Base-by-base conservation (phyloP, 1,284 basidiomycete genomes). In the Ceratobasidium sp. region DNA sequence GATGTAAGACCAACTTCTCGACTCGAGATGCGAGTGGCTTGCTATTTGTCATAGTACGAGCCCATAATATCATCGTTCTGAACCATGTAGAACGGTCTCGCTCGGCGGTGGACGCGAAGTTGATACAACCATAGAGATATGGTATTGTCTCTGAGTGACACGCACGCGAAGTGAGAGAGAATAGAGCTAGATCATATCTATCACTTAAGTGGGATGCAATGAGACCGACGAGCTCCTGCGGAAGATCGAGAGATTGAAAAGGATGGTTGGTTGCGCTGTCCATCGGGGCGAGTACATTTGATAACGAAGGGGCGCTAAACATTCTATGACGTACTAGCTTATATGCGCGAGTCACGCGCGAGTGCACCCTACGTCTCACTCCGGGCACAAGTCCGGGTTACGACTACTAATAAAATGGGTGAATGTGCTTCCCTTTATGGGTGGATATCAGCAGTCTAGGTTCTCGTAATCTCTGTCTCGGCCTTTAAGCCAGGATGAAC, bases 1-100 rank as follows among this genome's bases (percentile, higher is more conserved):
- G 40, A 64, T 74, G 71, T 17, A 74, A 42, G n/a, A 38, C 48
- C 40, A 74, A 23, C 12, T 44, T 74, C 33, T 74, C 61, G 17
- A 74, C 71, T 46, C 17, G 23, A 23, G 10, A 28, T 15, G 59
- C 71, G 28, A 74, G 71, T 7, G 26, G 10, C 44, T 20, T 54
- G 33, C 62, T 64, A 1, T 5, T 15, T 6, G 20, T 64, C 20
- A 74, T 48, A 20, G 71, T 74, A 38, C 71, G 71, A 64, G 59
- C 42, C 71, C 71, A 74, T 50, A 62, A 46, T 6, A 33, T 13
- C 13, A 65, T 42, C 13, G 15, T 54, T 33, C 48, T 74, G 20
- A 74, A 28, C 71, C 71, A 74, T 54, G 42, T 52, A 23, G 61
- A 13, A 13, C 33, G 46, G 12, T 59, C 9, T 40, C 61, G 15